Percentiles rank a stretch among this genome's conserved stretches.
Conservation (phyloP, 164 flowering plant genomes). For the Litsea cubeba region DNA sequence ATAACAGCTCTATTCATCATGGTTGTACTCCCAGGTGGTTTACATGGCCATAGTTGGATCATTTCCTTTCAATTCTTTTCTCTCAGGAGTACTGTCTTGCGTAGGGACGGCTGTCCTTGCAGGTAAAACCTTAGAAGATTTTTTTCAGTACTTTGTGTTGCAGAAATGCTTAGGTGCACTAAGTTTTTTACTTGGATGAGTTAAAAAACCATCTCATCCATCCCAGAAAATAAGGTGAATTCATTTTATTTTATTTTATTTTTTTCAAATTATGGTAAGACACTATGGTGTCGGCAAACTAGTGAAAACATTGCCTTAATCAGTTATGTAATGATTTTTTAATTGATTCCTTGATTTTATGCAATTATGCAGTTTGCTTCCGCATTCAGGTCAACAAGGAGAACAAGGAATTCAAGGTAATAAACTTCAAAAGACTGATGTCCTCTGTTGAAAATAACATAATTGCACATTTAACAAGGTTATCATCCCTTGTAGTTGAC, state of each 20-base stretch:
- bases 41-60: constrained; percentile 99
- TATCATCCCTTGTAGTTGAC: too few species aligned
- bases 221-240: too few species aligned
- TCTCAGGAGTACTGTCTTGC: constrained; percentile 93
- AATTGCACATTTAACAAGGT: too few species aligned
- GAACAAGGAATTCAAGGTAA: constrained; percentile 99
- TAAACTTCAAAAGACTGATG: too few species aligned
- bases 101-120: constrained; percentile 97
- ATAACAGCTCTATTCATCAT: constrained; percentile 4
- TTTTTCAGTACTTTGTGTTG: not conserved
- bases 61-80: constrained; percentile 96
- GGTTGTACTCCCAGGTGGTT: constrained; percentile 50
- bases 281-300: too few species aligned
- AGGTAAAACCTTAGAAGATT: constrained; percentile 32
- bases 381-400: constrained; percentile 98
- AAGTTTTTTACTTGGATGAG: not conserved
- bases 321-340: not conserved
- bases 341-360: not conserved
- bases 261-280: too few species aligned
- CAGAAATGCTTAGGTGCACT: not conserved
- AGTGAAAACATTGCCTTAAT: too few species aligned
- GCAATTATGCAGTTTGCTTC: constrained; percentile 64
- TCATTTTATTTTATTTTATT: too few species aligned
- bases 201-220: too few species aligned
- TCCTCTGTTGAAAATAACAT: too few species aligned